Evolutionary conservation across 106 monocot genomes (phyloP).

Genomic region (Dioscorea zingiberensis): DNA sequence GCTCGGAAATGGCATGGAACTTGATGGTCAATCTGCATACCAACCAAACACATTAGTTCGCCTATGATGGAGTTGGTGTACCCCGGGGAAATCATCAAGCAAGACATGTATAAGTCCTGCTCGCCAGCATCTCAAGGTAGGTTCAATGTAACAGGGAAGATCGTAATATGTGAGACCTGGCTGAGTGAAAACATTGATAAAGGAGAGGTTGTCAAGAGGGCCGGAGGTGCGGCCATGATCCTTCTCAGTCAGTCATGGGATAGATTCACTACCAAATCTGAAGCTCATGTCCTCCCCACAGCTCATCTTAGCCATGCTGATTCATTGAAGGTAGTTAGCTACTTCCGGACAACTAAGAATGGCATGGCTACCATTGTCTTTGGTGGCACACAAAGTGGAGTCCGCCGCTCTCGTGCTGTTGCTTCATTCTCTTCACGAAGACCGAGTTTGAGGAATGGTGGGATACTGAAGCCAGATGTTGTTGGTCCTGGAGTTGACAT

Average conservation of each 20-base stretch:
- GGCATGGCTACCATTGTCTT: background rate
- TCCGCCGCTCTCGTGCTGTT: background rate
- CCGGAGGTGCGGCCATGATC: conserved; percentile 2
- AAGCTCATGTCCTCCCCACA: background rate
- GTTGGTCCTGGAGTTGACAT: background rate
- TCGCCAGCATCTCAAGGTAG: background rate
- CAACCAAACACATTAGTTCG: too few species aligned
- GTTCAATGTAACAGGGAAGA: conserved; percentile 1
- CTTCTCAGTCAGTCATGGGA: background rate
- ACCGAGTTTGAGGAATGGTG: background rate
- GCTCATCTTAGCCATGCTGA: background rate
- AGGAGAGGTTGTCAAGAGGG: background rate
- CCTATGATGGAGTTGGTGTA: too few species aligned
- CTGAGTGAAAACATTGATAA: background rate
- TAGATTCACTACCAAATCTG: background rate
- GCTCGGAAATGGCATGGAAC: conserved; percentile 1
- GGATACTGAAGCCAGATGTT: conserved; percentile 3
- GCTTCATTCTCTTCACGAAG: conserved; percentile 4
- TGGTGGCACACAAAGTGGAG: too few species aligned
- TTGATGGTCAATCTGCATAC: conserved; percentile 12
- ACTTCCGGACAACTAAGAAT: background rate
- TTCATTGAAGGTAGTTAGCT: background rate
- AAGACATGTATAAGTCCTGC: background rate
- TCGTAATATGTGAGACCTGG: background rate
- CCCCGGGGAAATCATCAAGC: background rate